Conservation (phyloP, 352 stramenopile genomes). For the Phytophthora sp. region DNA sequence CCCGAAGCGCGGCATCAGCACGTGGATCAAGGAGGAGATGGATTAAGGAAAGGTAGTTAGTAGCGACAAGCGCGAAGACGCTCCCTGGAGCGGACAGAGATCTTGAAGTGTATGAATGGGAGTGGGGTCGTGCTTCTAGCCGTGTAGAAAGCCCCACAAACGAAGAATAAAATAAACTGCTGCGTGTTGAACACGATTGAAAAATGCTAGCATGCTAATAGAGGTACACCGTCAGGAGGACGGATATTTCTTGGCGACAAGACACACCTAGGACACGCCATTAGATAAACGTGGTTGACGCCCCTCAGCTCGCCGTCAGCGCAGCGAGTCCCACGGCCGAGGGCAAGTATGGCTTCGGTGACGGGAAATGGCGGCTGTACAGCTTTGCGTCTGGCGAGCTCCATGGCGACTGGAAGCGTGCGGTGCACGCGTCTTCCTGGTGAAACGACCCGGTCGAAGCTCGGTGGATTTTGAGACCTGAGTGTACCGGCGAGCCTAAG, state of each 20-base stretch:
- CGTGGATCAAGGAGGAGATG: conserved; percentile 90
- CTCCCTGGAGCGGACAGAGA: conserved; percentile 15
- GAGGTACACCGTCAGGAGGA: conserved; percentile 4
- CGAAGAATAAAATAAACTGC: conserved; percentile 4
- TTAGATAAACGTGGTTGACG: conserved; percentile 9
- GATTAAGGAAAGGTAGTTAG: conserved; percentile 48
- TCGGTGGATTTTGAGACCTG: conserved; percentile 30
- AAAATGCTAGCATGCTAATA: conserved; percentile 25
- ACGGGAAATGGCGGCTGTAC: conserved; percentile 8
- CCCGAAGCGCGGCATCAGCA: conserved; percentile 89
- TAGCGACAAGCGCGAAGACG: conserved; percentile 11
- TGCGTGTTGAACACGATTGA: conserved; percentile 10
- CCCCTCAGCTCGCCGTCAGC: conserved; percentile 21
- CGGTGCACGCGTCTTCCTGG: conserved; percentile 10
- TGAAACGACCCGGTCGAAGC: conserved; percentile 14
- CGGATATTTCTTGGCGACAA: conserved; percentile 3
- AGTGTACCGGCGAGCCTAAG: conserved; percentile 10
- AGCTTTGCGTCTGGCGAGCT: conserved; percentile 20
- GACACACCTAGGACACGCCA: conserved; percentile 19
- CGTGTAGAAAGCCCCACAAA: conserved; percentile 30
- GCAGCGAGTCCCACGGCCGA: conserved; percentile 15
- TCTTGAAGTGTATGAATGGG: conserved; percentile 35
- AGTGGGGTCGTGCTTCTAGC: conserved; percentile 25
- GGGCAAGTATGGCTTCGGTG: conserved; percentile 14
- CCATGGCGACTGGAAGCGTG: conserved; percentile 9